phyloP scores from a whole-genome alignment of 176 grass and related monocot species.

The Oryza meridionalis region DNA sequence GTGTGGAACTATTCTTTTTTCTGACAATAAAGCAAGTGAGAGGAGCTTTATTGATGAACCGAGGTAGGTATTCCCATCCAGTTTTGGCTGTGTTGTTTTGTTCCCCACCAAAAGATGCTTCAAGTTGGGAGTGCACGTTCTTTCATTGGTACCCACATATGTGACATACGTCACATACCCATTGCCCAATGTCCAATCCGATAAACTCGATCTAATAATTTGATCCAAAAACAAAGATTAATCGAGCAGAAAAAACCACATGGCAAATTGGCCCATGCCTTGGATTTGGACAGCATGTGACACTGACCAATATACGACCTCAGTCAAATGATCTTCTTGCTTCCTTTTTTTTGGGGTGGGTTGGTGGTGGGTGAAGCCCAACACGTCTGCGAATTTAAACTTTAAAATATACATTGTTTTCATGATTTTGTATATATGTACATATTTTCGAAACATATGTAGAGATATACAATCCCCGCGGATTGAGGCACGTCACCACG shows the following conservation, averaged over 20 bases:
- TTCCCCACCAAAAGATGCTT: neutral
- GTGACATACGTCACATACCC: neutral
- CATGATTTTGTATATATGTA: too few species aligned
- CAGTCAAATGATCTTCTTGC: neutral
- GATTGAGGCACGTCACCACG: too few species aligned
- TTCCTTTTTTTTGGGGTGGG: too few species aligned
- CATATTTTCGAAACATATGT: too few species aligned
- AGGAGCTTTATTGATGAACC: too few species aligned
- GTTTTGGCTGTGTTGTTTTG: neutral
- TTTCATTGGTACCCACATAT: too few species aligned
- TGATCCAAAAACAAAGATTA: neutral
- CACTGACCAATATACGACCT: neutral
- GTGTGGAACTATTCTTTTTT: too few species aligned
- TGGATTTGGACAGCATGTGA: neutral
- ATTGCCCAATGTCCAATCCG: neutral
- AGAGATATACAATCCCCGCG: too few species aligned
- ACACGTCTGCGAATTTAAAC: neutral
- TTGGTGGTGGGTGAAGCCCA: too few species aligned
- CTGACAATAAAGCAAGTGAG: too few species aligned
- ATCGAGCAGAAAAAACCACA: neutral
- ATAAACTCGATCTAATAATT: neutral
- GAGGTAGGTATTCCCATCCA: neutral
- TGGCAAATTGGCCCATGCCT: neutral
- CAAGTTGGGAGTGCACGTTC: neutral
- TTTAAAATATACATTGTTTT: too few species aligned